phyloP scores from a whole-genome alignment of 305 asterid species.

The Rubia tinctorum region DNA sequence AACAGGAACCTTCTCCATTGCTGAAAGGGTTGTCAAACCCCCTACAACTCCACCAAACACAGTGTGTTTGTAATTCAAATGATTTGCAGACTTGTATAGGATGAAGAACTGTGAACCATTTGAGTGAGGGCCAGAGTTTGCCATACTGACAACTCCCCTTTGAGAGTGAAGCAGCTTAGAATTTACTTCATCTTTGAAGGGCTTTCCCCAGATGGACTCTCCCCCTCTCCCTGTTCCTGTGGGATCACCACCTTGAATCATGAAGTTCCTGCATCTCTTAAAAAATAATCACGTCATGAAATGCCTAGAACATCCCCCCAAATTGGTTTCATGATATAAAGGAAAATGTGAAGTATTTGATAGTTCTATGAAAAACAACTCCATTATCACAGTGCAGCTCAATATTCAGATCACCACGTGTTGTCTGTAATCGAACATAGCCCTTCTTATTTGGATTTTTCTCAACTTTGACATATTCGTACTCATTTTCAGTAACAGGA shows the following conservation, averaged over 20 bases:
- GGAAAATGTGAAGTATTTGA: constrained; percentile 48
- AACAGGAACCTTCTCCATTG: constrained; percentile 87
- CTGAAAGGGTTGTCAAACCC: constrained; percentile 81
- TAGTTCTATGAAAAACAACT: constrained; percentile 85
- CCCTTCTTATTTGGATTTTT: constrained; percentile 95
- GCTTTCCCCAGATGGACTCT: constrained; percentile 87
- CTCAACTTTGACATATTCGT: constrained; percentile 91
- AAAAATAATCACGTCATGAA: constrained; percentile 8
- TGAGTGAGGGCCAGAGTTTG: constrained; percentile 92
- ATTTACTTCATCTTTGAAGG: constrained; percentile 85
- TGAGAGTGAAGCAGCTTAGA: constrained; percentile 94
- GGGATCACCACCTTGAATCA: constrained; percentile 99
- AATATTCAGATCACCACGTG: constrained; percentile 95
- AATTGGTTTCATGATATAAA: neutral
- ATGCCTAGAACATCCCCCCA: neutral
- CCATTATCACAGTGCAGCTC: constrained; percentile 99
- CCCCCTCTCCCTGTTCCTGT: constrained; percentile 93
- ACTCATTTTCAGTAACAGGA: constrained; percentile 85
- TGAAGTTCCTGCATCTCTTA: constrained; percentile 68
- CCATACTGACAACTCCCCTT: constrained; percentile 99
- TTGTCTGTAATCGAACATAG: constrained; percentile 79
- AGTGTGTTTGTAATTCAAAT: constrained; percentile 87
- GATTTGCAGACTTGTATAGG: constrained; percentile 93
- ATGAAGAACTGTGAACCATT: constrained; percentile 98
- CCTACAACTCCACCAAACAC: constrained; percentile 97